Conservation (phyloP, 768 basidiomycete species). For the Auriscalpium vulgare region DNA sequence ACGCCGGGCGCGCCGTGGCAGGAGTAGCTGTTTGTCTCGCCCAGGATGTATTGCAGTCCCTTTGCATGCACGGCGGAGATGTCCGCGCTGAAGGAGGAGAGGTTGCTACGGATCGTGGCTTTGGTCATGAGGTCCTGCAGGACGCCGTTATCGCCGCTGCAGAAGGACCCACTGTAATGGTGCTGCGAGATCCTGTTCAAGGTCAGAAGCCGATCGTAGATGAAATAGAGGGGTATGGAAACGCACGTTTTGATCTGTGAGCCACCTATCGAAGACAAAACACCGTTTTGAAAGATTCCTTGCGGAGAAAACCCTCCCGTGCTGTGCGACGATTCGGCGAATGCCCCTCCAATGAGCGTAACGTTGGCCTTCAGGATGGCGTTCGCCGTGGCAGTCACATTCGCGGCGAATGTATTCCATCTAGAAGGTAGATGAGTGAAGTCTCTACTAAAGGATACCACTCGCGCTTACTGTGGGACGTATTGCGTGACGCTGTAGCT, state of each 20-base stretch:
- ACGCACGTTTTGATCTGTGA: slow-evolving; percentile 40
- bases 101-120: slow-evolving; percentile 42
- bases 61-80: slow-evolving; percentile 38
- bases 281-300: slow-evolving; percentile 38
- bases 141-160: slow-evolving; percentile 41
- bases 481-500: slow-evolving; percentile 38
- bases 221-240: background rate
- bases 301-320: slow-evolving; percentile 44
- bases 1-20: slow-evolving; percentile 43
- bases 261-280: slow-evolving; percentile 37
- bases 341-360: slow-evolving; percentile 41
- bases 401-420: slow-evolving; percentile 46
- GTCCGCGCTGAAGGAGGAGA: slow-evolving; percentile 44
- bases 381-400: slow-evolving; percentile 33
- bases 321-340: slow-evolving; percentile 41
- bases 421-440: slow-evolving; percentile 22
- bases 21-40: slow-evolving; percentile 27
- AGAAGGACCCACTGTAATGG: slow-evolving; percentile 52
- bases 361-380: slow-evolving; percentile 29
- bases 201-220: background rate
- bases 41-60: slow-evolving; percentile 51
- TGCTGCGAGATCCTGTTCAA: slow-evolving; percentile 42
- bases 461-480: slow-evolving; percentile 35
- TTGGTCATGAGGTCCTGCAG: slow-evolving; percentile 65
- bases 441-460: background rate